Base-by-base conservation (phyloP, 2,329 filamentous ascomycete genomes). In the Fusarium sp. region DNA sequence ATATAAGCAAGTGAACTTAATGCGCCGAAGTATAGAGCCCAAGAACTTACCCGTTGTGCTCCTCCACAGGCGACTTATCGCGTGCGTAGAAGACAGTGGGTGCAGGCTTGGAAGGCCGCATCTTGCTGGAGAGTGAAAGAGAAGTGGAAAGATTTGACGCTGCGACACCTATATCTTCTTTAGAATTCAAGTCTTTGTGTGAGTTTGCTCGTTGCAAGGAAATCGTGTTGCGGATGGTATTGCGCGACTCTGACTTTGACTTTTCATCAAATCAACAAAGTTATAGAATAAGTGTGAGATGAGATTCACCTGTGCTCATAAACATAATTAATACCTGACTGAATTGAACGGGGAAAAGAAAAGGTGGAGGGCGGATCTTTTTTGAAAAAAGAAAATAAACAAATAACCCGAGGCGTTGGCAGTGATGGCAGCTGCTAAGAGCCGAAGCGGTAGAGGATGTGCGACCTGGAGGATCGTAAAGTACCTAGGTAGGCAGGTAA, bases 81-180 rank as follows among this genome's bases (percentile, higher is more conserved):
- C 72, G 73, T 58, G 72, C 75, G 31, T 72, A 61, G 60, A 78
- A 76, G 7, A 78, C 68, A 23, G 76, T 75, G 3, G 56, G 23
- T 1, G 25, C 18, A 14, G 45, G 45, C n/a, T 46, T 42, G 31
- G 44, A 2, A 42, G 44, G 12, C n/a, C 77, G n/a, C 76, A 76
- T 78, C 15, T 55, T 48, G 16, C 7, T 38, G 44, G 10, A 18
- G 33, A 49, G 19, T 15, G 25, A 37, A 37, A 23, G 16, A 29
- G 35, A 33, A 14, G 10, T 18, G 12, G 61, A 25, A 29, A 27
- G 4, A 48, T 9, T n/a, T 29, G 37, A 10, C 6, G 12, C 11
- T 10, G 19, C 5, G 9, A 19, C 23, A 23, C 38, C 38, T 39
- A 39, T 39, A 21, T 12, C 16, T 14, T 29, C 14, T 12, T 27